A percentile compares a stretch with the other conserved stretches of the same genome.
Conservation (phyloP, 306 rosid genomes). For the Fragaria vesca region DNA sequence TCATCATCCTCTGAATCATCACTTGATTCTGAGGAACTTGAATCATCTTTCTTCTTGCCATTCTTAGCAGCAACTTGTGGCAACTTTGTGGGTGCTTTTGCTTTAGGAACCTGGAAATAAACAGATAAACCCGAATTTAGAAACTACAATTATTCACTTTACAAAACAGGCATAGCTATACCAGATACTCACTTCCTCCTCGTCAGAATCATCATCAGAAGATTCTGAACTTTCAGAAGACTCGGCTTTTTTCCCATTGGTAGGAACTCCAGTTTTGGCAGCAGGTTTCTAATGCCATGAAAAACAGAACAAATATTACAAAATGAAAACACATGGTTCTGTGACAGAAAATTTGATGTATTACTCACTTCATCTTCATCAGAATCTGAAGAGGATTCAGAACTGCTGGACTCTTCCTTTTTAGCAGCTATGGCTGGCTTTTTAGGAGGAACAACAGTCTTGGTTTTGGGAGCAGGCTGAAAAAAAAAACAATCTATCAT, state of each 20-base stretch:
- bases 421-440: constrained; percentile 3
- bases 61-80: constrained; percentile 29
- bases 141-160: neutral
- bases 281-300: neutral
- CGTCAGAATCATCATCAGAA: constrained; percentile 11
- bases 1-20: constrained; percentile 44
- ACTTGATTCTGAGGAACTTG: constrained; percentile 37
- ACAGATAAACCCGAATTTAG: neutral
- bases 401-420: constrained; percentile 2
- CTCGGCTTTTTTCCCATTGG: neutral
- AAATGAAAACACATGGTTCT: neutral
- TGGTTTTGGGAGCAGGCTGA: neutral
- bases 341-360: neutral
- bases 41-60: constrained; percentile 31
- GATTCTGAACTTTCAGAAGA: constrained; percentile 11
- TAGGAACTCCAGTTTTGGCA: neutral
- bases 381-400: constrained; percentile 7
- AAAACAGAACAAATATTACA: neutral
- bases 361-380: constrained; percentile 2
- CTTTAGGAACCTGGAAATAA: constrained; percentile 34
- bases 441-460: neutral
- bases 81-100: constrained; percentile 29
- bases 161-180: neutral
- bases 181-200: neutral
- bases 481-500: neutral